Evolutionary conservation across 164 flowering plant genomes (phyloP), one percentile per base, ranked within the genome.

Genomic region (Stephania cephalantha): DNA sequence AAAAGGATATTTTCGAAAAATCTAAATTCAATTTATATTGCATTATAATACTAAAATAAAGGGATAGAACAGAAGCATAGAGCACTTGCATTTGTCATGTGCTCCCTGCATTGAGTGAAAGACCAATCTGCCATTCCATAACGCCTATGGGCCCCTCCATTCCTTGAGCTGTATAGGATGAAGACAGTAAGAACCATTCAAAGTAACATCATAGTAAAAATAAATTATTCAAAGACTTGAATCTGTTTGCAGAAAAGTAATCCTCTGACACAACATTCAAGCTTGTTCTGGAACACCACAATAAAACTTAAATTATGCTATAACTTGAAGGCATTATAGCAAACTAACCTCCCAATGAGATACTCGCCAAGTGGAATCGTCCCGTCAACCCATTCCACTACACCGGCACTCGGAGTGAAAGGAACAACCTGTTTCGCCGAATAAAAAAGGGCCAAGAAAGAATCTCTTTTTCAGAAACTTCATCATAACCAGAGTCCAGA

Each of bases 361-460:
- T 93, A 96, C 80, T 96, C 99, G 63, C 95, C 95, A 52, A 96
- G 93, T 69, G 99, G 99, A 67, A 94, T 77, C 48, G 99, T 96
- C 65, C 98, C 97, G 84, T 91, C 82, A 46, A 96, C 99, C 99
- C 99, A 96, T 84, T 96, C 99, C 81, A 93, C 91, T 71, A 96
- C 95, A 76, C 99, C 99, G 79, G 99, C 99, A 90, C 99, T 96
- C 8, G 99, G 99, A 72, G 99, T 93, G 81, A 96, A 96, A 64
- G 99, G 98, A 79, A 96, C 90, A 71, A 96, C 99, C 99, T 96
- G 82, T 78, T 78, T 55, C 82, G 83, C 72, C 9, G 76, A 70
- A 5, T 76, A 75, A 70, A 45, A 45, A 45, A 7, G 11, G 35
- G 44, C 35, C 30, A 13, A 18, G 22, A 31, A 50, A 42, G 63